These are phyloP conservation scores for Pistacia integerrima DNA, from an alignment of 345 rosid species.

Conservation along the genomic window DNA sequence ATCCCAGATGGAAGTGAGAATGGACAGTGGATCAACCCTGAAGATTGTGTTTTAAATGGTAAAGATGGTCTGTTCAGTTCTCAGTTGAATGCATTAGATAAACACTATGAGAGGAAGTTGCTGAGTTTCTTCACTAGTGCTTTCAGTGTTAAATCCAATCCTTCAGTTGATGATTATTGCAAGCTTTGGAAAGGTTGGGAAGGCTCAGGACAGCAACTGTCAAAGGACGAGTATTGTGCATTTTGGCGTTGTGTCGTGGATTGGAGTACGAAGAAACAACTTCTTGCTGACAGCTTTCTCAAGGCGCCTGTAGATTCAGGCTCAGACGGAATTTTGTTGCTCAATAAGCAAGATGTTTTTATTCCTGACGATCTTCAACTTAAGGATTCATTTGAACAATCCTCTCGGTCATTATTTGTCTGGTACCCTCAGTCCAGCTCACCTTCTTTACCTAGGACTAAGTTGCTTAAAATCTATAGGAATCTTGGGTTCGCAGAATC, in stretches of 20 bases:
- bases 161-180: conserved; percentile 56
- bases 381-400: conserved; percentile 46
- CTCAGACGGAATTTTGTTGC: conserved; percentile 37
- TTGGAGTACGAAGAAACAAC: conserved; percentile 17
- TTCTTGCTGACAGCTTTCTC: conserved; percentile 36
- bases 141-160: conserved; percentile 42
- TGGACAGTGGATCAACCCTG: conserved; percentile 55
- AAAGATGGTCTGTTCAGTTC: conserved; percentile 50
- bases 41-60: conserved; percentile 51
- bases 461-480: conserved; percentile 47
- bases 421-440: conserved; percentile 70
- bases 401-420: conserved; percentile 47
- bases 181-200: conserved; percentile 77
- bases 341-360: conserved; percentile 48
- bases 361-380: conserved; percentile 71
- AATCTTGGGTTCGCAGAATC: conserved; percentile 55
- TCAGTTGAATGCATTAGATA: conserved; percentile 47
- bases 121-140: conserved; percentile 43
- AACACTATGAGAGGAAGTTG: conserved; percentile 35
- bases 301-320: conserved; percentile 54
- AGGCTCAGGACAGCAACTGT: conserved; percentile 30
- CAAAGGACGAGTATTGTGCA: conserved; percentile 53
- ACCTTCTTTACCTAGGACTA: conserved; percentile 38
- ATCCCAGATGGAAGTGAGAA: conserved; percentile 41
- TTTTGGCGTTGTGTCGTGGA: conserved; percentile 56